Base-by-base conservation (phyloP, 2,329 filamentous ascomycete species). In the Dissoconium aciculare region DNA sequence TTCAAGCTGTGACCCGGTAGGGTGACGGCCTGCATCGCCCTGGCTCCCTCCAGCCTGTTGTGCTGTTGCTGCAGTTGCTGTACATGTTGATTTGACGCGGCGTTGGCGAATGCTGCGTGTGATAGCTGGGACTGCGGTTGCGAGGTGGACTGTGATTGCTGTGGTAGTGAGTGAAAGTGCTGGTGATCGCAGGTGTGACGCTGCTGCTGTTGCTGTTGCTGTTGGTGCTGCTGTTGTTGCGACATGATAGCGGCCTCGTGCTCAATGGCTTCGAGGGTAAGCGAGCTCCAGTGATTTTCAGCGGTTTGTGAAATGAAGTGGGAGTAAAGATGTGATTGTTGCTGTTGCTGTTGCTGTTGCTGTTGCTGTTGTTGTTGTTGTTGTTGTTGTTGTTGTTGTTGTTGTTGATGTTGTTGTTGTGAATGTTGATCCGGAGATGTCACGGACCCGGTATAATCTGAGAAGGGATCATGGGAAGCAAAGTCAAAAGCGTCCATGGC, bases 1-100 rank as follows among this genome's bases (percentile, higher is more conserved):
- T 52, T 45, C 36, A 54, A 42, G 27, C 40, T 39, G 15, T 40
- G 32, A n/a, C 49, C 42, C 30, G 50, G 49, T 16, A 52, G 40
- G 34, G 36, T 42, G 33, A 49, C 39, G 15, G 49, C 36, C 38
- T 49, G 40, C 32, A 39, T 41, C 34, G 39, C 38, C 38, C 45
- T 43, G 31, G 41, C 51, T 40, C 44, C 51, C 33, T 37, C 47
- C 35, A 46, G 51, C 31, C 44, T 39, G 32, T 38, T 42, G 11
- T 39, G 33, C 12, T 34, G 30, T 26, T 47, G 40, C 26, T 38
- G 33, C 27, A 46, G 39, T 19, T 31, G 34, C 5, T 40, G 32
- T 26, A 26, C 17, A 19, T 11, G 26, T 41, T 32, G 12, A 39
- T 31, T 24, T 40, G 35, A n/a, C 36, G 39, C 32, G 39, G 38